Base-by-base conservation (phyloP, 371 early-diverging fungal genomes). In the Mucor irregularis region DNA sequence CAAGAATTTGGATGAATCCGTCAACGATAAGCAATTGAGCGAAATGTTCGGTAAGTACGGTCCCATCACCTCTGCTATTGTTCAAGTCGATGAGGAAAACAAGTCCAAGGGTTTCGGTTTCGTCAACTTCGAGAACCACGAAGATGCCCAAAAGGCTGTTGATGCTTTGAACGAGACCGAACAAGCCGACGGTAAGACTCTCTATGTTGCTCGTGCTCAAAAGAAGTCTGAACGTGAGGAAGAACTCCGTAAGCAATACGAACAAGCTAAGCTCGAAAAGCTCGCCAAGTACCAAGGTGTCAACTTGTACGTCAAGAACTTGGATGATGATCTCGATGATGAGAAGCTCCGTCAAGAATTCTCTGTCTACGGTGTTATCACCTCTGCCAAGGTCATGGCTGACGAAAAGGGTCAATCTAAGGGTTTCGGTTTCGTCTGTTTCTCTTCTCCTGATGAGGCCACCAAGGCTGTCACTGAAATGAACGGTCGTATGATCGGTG, bases 201-300 rank as follows among this genome's bases (percentile, higher is more conserved):
- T 99, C 52, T 99, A 91, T 68, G 98, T 99, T 33, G 85, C 93
- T 60, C 96, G 98, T 66, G 99, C 99, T 55, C 99, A 99, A 81
- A 97, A 93, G 91, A 99, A 97, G 88, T 74, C 81, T 42, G 99
- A 99, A 79, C 93, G 99, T 72, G 95, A 93, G 63, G 96, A 96
- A 74, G 98, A 98, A 73, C 87, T 99, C 57, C 85, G 94, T 64
- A 78, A 79, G 52, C 95, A 95, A 78, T 96, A 91, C 81, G 96
- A 98, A 80, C 88, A 88, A 76, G 85, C 90, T 57, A 91, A 94
- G 77, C 73, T 90, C 71, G 98, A 97, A 81, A 93, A 94, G 83
- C 79, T 94, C 40, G 90, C 82, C 89, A 96, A 97, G 87, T 96
- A 90, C 85, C 96, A 97, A 82, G 96, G 95, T 61, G 96, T 93